Conservation (phyloP, 106 monocot genomes). For the Dendrobium huoshanense region DNA sequence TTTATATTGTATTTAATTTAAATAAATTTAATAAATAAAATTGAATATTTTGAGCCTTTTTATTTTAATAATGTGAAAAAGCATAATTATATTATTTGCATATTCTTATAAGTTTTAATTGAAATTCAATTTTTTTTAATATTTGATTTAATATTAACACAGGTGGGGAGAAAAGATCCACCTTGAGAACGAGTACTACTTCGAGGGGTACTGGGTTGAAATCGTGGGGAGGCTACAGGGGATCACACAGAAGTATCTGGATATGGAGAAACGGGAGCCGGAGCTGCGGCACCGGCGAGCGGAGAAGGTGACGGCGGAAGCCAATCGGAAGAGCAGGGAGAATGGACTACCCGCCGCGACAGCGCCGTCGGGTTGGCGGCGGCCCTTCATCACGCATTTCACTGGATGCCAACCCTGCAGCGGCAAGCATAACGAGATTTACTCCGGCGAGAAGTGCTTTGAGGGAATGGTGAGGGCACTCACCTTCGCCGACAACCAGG, state of each 20-base stretch:
- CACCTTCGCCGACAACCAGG: conserved; percentile 63
- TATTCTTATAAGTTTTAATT: too few relatives aligned
- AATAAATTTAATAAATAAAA: too few relatives aligned
- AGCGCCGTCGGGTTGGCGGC: conserved; percentile 19
- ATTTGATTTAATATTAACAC: too few relatives aligned
- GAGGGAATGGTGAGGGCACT: conserved; percentile 39
- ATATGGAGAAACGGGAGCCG: conserved; percentile 30
- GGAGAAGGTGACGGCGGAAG: conserved; percentile 31
- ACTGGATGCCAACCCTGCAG: conserved; percentile 89
- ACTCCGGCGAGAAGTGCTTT: conserved; percentile 51
- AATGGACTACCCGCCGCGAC: conserved; percentile 12
- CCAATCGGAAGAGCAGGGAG: conserved; percentile 22
- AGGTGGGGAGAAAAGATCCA: conserved; percentile 53
- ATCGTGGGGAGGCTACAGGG: conserved; percentile 49
- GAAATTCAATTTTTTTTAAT: too few relatives aligned
- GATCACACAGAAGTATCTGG: conserved; percentile 28
- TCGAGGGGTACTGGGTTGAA: conserved; percentile 84
- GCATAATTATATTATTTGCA: too few relatives aligned
- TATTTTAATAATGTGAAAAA: too few relatives aligned
- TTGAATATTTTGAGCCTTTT: too few relatives aligned
- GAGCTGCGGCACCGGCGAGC: conserved; percentile 39
- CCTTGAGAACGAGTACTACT: conserved; percentile 61
- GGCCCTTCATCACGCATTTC: conserved; percentile 90
- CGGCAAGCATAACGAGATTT: conserved; percentile 54
- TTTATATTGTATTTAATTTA: too few relatives aligned